phyloP scores from a whole-genome alignment of 1,284 basidiomycete species.

The Austroboletus novae-zelandiae region DNA sequence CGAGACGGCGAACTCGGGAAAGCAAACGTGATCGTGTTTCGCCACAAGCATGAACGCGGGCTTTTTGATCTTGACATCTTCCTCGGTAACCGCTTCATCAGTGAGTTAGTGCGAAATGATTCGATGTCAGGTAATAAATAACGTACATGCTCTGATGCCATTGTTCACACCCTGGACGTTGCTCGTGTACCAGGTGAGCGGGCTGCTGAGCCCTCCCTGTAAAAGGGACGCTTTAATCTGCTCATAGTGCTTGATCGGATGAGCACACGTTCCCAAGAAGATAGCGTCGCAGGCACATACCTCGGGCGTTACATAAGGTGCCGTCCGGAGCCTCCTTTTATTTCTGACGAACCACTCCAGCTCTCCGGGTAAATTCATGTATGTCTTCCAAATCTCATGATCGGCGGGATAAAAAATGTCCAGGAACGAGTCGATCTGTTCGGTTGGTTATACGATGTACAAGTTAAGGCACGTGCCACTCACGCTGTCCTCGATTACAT shows the following conservation, averaged over 20 bases:
- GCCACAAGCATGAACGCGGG: slow-evolving; percentile 33
- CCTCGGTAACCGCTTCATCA: slow-evolving; percentile 21
- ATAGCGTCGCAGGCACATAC: slow-evolving; percentile 14
- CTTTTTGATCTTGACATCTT: slow-evolving; percentile 24
- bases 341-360: slow-evolving; percentile 29
- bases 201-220: slow-evolving; percentile 29
- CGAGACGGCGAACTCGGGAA: slow-evolving; percentile 18
- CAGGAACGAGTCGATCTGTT: slow-evolving; percentile 32
- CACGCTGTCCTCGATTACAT: slow-evolving; percentile 33
- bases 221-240: slow-evolving; percentile 20
- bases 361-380: slow-evolving; percentile 34
- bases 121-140: not conserved
- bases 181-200: slow-evolving; percentile 32
- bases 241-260: slow-evolving; percentile 28
- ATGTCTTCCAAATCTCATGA: slow-evolving; percentile 32
- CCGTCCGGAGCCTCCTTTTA: slow-evolving; percentile 20
- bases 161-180: slow-evolving; percentile 25
- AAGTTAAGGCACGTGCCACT: not conserved
- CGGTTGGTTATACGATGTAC: not conserved
- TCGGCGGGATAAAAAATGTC: slow-evolving; percentile 33
- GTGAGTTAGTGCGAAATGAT: not conserved
- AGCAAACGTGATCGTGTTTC: slow-evolving; percentile 29
- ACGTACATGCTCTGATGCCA: slow-evolving; percentile 21
- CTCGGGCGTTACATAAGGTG: slow-evolving; percentile 34
- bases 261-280: not conserved